Percentiles rank a stretch among this genome's conserved stretches.
phyloP scores from a whole-genome alignment of 169 alveolate species.

The Eimeria praecox region DNA sequence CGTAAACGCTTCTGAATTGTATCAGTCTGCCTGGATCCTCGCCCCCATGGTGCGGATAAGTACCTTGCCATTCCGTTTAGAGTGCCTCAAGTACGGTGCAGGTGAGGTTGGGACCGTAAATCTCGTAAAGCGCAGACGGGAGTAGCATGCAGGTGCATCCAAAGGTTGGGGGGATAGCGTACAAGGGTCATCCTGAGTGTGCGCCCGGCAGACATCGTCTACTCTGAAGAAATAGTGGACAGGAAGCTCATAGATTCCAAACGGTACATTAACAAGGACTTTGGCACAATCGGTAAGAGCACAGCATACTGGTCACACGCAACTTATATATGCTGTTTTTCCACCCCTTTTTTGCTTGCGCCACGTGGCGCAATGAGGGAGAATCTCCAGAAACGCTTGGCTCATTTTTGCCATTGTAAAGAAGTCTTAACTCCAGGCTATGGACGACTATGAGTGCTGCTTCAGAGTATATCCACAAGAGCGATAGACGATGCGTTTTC shows the following conservation, averaged over 20 bases:
- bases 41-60: slow-evolving; percentile 85
- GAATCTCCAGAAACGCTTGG: background rate
- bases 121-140: background rate
- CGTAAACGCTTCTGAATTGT: background rate
- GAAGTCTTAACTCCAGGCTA: background rate
- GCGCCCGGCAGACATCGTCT: slow-evolving; percentile 70
- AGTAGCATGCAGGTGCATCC: background rate
- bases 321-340: background rate
- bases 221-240: slow-evolving; percentile 83
- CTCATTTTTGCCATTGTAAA: background rate
- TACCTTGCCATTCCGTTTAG: slow-evolving; percentile 82
- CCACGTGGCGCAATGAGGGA: background rate
- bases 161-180: background rate
- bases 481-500: slow-evolving; percentile 65
- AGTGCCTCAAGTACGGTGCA: slow-evolving; percentile 84
- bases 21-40: slow-evolving; percentile 67
- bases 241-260: slow-evolving; percentile 64
- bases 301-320: background rate
- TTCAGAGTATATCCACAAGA: slow-evolving; percentile 70
- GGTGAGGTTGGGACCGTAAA: slow-evolving; percentile 48
- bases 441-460: background rate
- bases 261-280: slow-evolving; percentile 68
- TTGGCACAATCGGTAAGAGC: slow-evolving; percentile 73
- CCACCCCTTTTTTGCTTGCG: background rate
- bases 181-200: background rate